Conservation (phyloP, 2,329 filamentous ascomycete genomes). For the Clarireedia hainanense region DNA sequence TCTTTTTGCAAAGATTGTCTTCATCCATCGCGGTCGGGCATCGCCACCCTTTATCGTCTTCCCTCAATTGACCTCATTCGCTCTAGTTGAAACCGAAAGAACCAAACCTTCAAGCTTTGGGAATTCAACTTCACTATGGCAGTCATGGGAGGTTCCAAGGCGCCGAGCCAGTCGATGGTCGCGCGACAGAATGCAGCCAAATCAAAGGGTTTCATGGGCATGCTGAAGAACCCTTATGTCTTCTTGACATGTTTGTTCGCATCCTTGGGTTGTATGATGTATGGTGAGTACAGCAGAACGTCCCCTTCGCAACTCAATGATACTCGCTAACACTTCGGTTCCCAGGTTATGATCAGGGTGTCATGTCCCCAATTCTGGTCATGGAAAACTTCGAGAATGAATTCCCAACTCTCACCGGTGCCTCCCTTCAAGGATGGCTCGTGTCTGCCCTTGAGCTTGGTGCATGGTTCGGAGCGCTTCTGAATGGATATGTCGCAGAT, state of each 20-base stretch:
- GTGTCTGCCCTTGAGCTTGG: conserved; percentile 30
- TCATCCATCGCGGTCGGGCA: not conserved
- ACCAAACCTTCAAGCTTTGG: not conserved
- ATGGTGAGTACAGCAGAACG: conserved; percentile 16
- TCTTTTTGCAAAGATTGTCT: not conserved
- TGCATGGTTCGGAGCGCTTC: conserved; percentile 27
- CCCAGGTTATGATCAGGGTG: conserved; percentile 29
- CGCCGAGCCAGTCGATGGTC: conserved; percentile 30
- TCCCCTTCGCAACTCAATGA: not conserved
- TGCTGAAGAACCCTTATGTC: conserved; percentile 35
- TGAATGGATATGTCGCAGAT: conserved; percentile 34
- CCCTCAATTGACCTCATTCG: not conserved
- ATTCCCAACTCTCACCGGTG: conserved; percentile 28
- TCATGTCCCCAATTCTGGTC: conserved; percentile 30
- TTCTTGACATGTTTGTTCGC: conserved; percentile 32
- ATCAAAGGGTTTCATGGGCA: conserved; percentile 32
- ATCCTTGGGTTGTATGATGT: conserved; percentile 23
- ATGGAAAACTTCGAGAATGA: conserved; percentile 32
- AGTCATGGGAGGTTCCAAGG: not conserved
- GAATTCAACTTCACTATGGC: not conserved
- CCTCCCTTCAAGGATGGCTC: conserved; percentile 30
- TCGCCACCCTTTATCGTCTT: not conserved
- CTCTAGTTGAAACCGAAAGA: not conserved
- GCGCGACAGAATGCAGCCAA: conserved; percentile 33
- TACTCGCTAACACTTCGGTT: not conserved